Conservation (phyloP, 1,284 basidiomycete species). For the Calocybe gambosa region DNA sequence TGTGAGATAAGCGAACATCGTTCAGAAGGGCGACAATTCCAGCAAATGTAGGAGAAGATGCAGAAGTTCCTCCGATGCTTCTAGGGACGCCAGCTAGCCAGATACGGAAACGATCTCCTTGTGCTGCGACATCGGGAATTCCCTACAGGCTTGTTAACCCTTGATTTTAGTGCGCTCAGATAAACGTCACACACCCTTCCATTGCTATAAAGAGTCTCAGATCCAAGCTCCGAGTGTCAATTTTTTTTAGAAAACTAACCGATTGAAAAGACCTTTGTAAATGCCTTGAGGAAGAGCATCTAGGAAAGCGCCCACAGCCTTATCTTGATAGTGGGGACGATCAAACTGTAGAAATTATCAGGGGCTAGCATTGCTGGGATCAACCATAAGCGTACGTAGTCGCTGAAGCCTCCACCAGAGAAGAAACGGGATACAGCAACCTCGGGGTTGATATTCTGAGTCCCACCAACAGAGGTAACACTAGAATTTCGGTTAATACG, state of each 20-base stretch:
- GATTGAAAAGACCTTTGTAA: constrained; percentile 56
- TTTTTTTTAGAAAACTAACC: too few relatives aligned
- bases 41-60: constrained; percentile 52
- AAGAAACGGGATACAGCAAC: constrained; percentile 35
- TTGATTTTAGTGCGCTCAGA: neutral
- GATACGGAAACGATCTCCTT: constrained; percentile 42
- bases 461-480: constrained; percentile 55
- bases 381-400: constrained; percentile 34
- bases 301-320: constrained; percentile 38
- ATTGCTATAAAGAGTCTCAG: constrained; percentile 12
- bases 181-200: constrained; percentile 23
- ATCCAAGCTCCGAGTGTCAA: too few relatives aligned
- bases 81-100: constrained; percentile 29
- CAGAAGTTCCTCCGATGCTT: constrained; percentile 50
- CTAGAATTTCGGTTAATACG: constrained; percentile 19
- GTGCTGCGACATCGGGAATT: constrained; percentile 57
- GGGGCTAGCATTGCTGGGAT: neutral
- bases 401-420: constrained; percentile 64
- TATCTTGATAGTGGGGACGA: constrained; percentile 49
- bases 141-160: constrained; percentile 25
- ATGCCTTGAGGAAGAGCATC: constrained; percentile 36
- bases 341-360: constrained; percentile 35
- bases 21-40: constrained; percentile 57
- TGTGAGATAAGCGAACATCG: constrained; percentile 45
- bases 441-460: constrained; percentile 41